A percentile compares a stretch with the other conserved stretches of the same genome.
Conservation (phyloP, 2,329 filamentous ascomycete genomes). For the Neofusicoccum kwambonambiense region DNA sequence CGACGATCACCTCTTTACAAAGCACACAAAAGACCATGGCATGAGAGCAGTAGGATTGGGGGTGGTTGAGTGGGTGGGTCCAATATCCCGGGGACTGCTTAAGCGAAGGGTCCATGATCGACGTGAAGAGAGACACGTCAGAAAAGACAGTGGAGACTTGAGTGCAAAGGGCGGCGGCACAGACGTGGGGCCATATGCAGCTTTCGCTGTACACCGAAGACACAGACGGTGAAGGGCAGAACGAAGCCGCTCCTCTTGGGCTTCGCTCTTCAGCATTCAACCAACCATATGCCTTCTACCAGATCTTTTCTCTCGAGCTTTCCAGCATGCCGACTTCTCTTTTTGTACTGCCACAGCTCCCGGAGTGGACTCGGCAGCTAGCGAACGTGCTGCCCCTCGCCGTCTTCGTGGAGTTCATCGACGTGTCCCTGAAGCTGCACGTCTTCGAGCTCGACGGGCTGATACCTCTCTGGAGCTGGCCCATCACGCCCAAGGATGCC, state of each 20-base stretch:
- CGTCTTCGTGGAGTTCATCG: not conserved
- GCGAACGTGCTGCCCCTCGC: slow-evolving; percentile 6
- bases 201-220: slow-evolving; percentile 3
- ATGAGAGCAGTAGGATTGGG: not conserved
- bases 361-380: slow-evolving; percentile 11
- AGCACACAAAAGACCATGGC: no score
- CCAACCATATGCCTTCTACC: no score
- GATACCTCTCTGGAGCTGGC: slow-evolving; percentile 6
- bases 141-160: not conserved
- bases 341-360: not conserved
- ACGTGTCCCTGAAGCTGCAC: slow-evolving; percentile 1
- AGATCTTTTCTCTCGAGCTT: not conserved
- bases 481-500: slow-evolving; percentile 6
- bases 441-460: slow-evolving; percentile 8
- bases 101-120: slow-evolving; percentile 13
- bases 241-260: not conserved
- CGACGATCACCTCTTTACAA: no score
- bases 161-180: not conserved
- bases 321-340: not conserved
- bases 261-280: not conserved
- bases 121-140: slow-evolving; percentile 6
- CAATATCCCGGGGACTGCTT: not conserved
- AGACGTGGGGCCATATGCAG: slow-evolving; percentile 4
- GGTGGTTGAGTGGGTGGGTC: not conserved
- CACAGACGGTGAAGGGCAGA: not conserved